phyloP scores from a whole-genome alignment of 345 rosid genomes.

The Mercurialis annua region DNA sequence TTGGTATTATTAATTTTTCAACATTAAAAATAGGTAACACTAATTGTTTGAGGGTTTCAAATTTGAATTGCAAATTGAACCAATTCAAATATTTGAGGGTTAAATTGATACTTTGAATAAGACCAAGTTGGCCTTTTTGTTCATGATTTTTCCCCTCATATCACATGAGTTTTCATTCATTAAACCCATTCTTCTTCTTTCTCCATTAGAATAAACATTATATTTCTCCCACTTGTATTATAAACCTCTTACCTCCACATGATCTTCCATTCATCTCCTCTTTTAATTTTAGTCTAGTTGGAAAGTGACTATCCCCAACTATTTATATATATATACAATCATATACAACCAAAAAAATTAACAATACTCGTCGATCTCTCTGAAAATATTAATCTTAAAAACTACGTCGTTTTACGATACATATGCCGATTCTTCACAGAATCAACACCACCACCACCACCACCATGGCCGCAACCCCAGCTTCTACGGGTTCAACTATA shows the following conservation, averaged over 20 bases:
- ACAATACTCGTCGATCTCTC: not conserved
- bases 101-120: not conserved
- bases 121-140: not conserved
- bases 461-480: no score
- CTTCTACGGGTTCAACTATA: no score
- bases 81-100: not conserved
- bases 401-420: not conserved
- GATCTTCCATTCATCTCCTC: not conserved
- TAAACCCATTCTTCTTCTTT: not conserved
- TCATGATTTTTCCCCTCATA: no score
- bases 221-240: not conserved
- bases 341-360: not conserved
- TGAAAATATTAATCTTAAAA: not conserved
- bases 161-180: not conserved
- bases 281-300: not conserved
- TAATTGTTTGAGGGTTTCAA: no score
- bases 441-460: constrained; percentile 22
- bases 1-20: no score
- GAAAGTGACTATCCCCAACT: constrained; percentile 2
- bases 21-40: no score
- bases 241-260: not conserved
- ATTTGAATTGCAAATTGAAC: not conserved
- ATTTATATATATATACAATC: not conserved
- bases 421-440: constrained; percentile 26
- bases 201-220: not conserved